Evolutionary conservation across 148 eudicot species (phyloP).

Genomic region (Camellia granthamiana): DNA sequence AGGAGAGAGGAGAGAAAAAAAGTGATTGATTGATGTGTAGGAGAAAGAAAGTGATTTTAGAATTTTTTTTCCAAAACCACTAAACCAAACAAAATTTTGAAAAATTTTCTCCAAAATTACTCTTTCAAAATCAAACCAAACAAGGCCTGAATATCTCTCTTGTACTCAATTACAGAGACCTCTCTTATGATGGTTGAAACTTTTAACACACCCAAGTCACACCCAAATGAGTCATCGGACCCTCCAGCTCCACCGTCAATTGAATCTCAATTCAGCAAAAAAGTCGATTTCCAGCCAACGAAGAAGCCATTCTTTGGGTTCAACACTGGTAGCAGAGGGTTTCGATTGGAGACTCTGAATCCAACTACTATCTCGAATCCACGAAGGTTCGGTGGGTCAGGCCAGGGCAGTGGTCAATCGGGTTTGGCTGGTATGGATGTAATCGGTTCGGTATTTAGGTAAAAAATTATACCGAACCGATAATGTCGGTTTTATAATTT

Average conservation of each 20-base stretch:
- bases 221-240: background rate
- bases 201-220: background rate
- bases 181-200: background rate
- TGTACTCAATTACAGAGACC: background rate
- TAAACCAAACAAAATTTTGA: no score
- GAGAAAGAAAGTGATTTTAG: no score
- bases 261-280: slow-evolving; percentile 16
- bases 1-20: no score
- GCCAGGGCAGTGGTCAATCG: background rate
- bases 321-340: slow-evolving; percentile 24
- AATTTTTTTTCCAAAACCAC: no score
- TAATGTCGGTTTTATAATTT: no score
- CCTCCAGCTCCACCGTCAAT: background rate
- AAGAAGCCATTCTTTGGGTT: slow-evolving; percentile 34
- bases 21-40: no score
- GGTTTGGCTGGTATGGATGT: background rate
- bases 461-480: no score
- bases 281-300: slow-evolving; percentile 49
- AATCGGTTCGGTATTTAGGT: no score
- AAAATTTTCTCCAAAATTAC: no score
- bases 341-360: slow-evolving; percentile 55
- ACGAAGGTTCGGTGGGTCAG: background rate
- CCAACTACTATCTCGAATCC: slow-evolving; percentile 24
- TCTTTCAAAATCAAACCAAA: no score
- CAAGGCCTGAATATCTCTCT: background rate